Percentiles rank a stretch among this genome's conserved stretches.
These are phyloP conservation scores for Halenospora varia DNA, from an alignment of 495 filamentous ascomycete genomes.

Conservation along the genomic window DNA sequence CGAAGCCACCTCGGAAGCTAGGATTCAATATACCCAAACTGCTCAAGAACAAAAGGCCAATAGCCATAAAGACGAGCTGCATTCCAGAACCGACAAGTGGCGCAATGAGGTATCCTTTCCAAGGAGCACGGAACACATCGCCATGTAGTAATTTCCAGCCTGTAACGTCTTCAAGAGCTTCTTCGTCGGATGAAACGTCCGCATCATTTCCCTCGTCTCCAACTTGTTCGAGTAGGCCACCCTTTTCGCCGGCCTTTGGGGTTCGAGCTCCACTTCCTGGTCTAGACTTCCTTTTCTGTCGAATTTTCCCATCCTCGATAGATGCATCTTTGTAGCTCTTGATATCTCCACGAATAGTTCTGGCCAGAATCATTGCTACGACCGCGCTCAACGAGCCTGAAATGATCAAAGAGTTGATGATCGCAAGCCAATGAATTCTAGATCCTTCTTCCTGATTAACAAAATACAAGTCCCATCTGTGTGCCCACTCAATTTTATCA, in stretches of 20 bases:
- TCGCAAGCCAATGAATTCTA: constrained; percentile 88
- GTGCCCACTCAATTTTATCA: constrained; percentile 74
- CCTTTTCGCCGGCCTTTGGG: constrained; percentile 47
- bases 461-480: constrained; percentile 91
- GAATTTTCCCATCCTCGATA: constrained; percentile 65
- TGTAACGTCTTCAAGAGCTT: constrained; percentile 75
- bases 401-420: constrained; percentile 87
- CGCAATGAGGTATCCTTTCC: constrained; percentile 72
- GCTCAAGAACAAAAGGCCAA: constrained; percentile 73
- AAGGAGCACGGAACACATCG: constrained; percentile 84
- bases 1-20: constrained; percentile 87
- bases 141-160: constrained; percentile 95
- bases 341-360: constrained; percentile 79
- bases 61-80: constrained; percentile 84
- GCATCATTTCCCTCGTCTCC: constrained; percentile 56
- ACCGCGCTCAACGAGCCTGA: constrained; percentile 76
- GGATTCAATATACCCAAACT: constrained; percentile 84
- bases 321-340: constrained; percentile 58
- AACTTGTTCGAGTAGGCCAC: constrained; percentile 60
- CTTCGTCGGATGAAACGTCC: constrained; percentile 70
- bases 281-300: constrained; percentile 38
- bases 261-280: constrained; percentile 42
- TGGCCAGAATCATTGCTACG: constrained; percentile 80
- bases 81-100: constrained; percentile 86
- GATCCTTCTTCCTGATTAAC: constrained; percentile 84